Evolutionary conservation across 2,329 filamentous ascomycete species (phyloP).

Genomic region (Ceratocystis colombiana): DNA sequence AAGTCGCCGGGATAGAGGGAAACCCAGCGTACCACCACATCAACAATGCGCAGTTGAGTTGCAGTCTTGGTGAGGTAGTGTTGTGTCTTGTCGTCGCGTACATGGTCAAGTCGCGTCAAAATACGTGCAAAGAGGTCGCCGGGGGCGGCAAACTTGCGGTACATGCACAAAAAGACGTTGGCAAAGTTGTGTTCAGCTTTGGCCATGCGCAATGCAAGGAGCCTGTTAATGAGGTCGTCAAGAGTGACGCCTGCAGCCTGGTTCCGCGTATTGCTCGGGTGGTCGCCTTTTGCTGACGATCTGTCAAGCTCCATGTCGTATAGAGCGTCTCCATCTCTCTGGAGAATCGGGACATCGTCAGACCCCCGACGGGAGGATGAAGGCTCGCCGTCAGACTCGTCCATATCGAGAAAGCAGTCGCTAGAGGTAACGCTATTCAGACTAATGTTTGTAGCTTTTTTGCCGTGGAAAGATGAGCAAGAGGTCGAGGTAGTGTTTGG

Average conservation of each 20-base stretch:
- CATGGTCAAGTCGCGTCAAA: slow-evolving; percentile 60
- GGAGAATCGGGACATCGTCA: slow-evolving; percentile 57
- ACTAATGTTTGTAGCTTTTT: slow-evolving; percentile 42
- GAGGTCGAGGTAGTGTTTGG: slow-evolving; percentile 18
- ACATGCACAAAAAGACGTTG: slow-evolving; percentile 81
- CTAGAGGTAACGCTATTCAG: slow-evolving; percentile 38
- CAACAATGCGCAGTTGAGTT: slow-evolving; percentile 72
- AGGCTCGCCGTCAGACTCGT: slow-evolving; percentile 60
- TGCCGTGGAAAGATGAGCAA: slow-evolving; percentile 21
- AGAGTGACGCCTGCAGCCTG: slow-evolving; percentile 44
- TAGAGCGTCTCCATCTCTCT: slow-evolving; percentile 54
- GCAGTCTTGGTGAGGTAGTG: slow-evolving; percentile 67
- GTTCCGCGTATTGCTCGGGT: slow-evolving; percentile 12
- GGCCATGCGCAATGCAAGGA: slow-evolving; percentile 70
- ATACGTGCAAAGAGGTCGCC: slow-evolving; percentile 67
- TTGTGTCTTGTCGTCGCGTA: slow-evolving; percentile 55
- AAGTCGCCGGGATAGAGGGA: slow-evolving; percentile 87
- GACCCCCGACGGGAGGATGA: slow-evolving; percentile 42
- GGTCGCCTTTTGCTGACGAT: slow-evolving; percentile 35
- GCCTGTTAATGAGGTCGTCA: slow-evolving; percentile 73
- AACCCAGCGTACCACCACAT: slow-evolving; percentile 81
- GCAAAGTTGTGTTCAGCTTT: slow-evolving; percentile 83
- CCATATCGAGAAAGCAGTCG: slow-evolving; percentile 55
- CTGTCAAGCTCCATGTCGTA: slow-evolving; percentile 38
- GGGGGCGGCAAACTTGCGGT: slow-evolving; percentile 85